phyloP scores from a whole-genome alignment of 768 basidiomycete species.

The Lepiota venenata region DNA sequence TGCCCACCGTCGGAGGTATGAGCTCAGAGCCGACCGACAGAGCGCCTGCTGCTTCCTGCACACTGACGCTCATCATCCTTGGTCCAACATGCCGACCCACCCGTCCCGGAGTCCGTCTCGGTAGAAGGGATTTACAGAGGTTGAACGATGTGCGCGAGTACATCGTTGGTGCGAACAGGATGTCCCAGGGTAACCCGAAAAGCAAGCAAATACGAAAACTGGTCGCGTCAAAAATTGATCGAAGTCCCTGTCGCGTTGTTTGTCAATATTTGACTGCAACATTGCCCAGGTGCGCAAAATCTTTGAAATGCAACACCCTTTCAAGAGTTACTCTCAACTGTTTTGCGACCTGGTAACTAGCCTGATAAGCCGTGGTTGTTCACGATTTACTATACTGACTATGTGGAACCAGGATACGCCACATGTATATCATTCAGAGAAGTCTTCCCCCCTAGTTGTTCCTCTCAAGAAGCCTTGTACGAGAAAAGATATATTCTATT shows the following conservation, averaged over 20 bases:
- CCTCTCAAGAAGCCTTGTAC: too few relatives aligned
- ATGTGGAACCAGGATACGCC: too few relatives aligned
- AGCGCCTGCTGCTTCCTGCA: background rate
- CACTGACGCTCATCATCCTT: background rate
- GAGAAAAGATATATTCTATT: too few relatives aligned
- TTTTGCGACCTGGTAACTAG: too few relatives aligned
- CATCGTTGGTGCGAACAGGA: background rate
- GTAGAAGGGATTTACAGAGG: background rate
- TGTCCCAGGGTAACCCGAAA: background rate
- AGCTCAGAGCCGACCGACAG: background rate
- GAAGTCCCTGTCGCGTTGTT: conserved; percentile 3
- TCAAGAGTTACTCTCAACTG: too few relatives aligned
- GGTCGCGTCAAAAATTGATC: background rate
- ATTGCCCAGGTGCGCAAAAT: background rate
- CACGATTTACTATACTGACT: too few relatives aligned
- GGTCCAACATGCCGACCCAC: background rate
- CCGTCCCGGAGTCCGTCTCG: conserved; percentile 3
- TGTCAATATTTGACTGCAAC: conserved; percentile 10
- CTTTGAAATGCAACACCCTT: too few relatives aligned
- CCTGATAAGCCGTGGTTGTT: too few relatives aligned
- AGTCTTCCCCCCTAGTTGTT: too few relatives aligned
- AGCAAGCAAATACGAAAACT: background rate
- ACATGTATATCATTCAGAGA: too few relatives aligned
- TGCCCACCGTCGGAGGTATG: background rate
- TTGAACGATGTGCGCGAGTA: background rate